Conservation (phyloP, 768 basidiomycete species). For the Boletus vinaceobasis region DNA sequence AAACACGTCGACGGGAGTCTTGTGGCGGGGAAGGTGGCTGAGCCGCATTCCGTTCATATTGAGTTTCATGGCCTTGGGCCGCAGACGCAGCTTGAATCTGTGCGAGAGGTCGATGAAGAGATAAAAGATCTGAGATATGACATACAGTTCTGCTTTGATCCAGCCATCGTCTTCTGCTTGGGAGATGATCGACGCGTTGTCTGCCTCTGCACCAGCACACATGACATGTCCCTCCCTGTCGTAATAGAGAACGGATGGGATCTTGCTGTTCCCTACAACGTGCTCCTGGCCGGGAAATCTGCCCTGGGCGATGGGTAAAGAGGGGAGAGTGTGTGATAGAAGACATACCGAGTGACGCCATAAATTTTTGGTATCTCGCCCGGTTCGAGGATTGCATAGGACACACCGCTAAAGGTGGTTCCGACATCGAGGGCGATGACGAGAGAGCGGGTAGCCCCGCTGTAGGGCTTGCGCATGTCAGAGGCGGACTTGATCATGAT, state of each 20-base stretch:
- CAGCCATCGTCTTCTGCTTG: conserved; percentile 76
- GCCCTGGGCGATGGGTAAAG: conserved; percentile 15
- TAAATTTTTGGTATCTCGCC: conserved; percentile 78
- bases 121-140: conserved; percentile 10
- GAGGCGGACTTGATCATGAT: conserved; percentile 49
- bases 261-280: conserved; percentile 81
- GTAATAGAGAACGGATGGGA: conserved; percentile 75
- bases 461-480: conserved; percentile 72
- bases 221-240: conserved; percentile 62
- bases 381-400: conserved; percentile 80
- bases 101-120: background rate
- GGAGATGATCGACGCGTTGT: conserved; percentile 51
- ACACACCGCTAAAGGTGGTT: conserved; percentile 80
- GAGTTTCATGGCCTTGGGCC: conserved; percentile 74
- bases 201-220: conserved; percentile 77
- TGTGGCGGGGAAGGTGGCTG: conserved; percentile 60
- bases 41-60: conserved; percentile 84
- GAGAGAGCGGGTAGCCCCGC: conserved; percentile 58
- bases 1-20: conserved; percentile 70
- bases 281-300: conserved; percentile 86
- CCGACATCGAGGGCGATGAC: conserved; percentile 81
- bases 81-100: conserved; percentile 78
- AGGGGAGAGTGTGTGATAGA: background rate
- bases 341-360: conserved; percentile 68
- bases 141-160: conserved; percentile 74